Percentiles rank a stretch among this genome's conserved stretches.
These are phyloP conservation scores for Fonsecaea pedrosoi DNA, from an alignment of 2,329 filamentous ascomycete species.

Conservation along the genomic window DNA sequence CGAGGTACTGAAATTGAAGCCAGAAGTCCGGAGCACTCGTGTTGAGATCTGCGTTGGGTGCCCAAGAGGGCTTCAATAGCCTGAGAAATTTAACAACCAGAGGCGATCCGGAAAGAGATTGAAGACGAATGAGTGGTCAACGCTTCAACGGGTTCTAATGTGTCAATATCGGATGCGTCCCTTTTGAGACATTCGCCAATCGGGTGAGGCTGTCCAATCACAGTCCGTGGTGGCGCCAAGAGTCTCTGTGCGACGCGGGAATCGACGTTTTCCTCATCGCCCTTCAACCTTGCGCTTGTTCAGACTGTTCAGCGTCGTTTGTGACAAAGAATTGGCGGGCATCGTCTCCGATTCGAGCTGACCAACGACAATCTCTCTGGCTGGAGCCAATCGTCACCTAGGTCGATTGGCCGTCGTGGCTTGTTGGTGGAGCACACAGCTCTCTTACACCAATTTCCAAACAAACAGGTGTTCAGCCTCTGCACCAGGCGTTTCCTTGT, in stretches of 20 bases:
- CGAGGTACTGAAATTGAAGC: neutral
- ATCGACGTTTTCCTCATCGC: neutral
- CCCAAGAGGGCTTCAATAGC: neutral
- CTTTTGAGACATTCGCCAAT: slow-evolving; percentile 11
- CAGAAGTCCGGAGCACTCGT: neutral
- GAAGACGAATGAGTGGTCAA: slow-evolving; percentile 11
- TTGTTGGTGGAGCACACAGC: neutral
- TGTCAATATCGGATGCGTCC: slow-evolving; percentile 21
- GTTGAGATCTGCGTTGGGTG: slow-evolving; percentile 8
- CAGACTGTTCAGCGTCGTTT: neutral
- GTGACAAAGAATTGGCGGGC: neutral
- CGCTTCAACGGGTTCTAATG: neutral
- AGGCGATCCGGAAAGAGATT: neutral
- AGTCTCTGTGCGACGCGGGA: neutral
- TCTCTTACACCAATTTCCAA: neutral
- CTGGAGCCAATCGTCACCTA: neutral
- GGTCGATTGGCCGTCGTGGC: neutral
- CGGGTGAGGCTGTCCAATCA: slow-evolving; percentile 21
- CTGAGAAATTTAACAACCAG: neutral
- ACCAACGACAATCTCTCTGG: neutral
- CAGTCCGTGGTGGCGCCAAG: slow-evolving; percentile 9
- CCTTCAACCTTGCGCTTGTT: neutral
- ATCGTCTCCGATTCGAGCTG: neutral
- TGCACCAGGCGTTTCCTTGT: neutral
- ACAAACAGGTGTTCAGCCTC: neutral